Evolutionary conservation across 78 protist species (phyloP), one percentile per base, ranked within the genome.

Genomic region (Chrysochromulina tobinii): DNA sequence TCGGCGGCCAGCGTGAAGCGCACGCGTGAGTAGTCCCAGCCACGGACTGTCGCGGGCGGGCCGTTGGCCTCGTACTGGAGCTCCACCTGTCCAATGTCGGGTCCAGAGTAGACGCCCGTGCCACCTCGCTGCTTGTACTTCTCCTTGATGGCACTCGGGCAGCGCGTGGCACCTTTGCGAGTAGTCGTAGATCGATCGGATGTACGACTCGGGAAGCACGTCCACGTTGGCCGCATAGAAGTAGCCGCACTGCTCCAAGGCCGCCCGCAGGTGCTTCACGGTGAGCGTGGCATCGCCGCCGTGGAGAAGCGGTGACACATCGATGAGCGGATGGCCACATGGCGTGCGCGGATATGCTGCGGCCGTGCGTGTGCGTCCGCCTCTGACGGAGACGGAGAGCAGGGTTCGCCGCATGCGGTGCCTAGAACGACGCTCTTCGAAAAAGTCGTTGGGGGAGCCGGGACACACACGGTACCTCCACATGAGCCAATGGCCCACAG

Each of bases 21-120:
- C n/a, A 7, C 61, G 8, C 64, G 88, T 2, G 61, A 55, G 66
- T 83, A 83, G 38, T 83, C 88, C 88, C 88, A 83, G 12, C 64
- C 57, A 15, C 88, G 12, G 17, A 53, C 88, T 4, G 27, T 11
- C 27, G 88, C 61, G 12, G 12, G 3, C 18, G 61, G 9, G 11
- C 64, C 64, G 12, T 8, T 14, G 8, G 11, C 88, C 7, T 53
- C 27, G 53, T 58, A 83, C 23, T 38, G 21, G 59, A 58, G 23
- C 61, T 59, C 61, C 5, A 5, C 27, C 61, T 59, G 21, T 25
- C 72, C 66, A 11, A 83, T 53, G 88, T 58, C 61, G 6, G 66
- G 38, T 1, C 61, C 88, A 2, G n/a, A 14, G 61, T 83, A 83
- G 51, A 8, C 7, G n/a, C 88, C 88, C 61, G 61, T 14, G 86